Evolutionary conservation across 1,139 yeast species (phyloP).

Genomic region (Debaryomycetaceae sp.): DNA sequence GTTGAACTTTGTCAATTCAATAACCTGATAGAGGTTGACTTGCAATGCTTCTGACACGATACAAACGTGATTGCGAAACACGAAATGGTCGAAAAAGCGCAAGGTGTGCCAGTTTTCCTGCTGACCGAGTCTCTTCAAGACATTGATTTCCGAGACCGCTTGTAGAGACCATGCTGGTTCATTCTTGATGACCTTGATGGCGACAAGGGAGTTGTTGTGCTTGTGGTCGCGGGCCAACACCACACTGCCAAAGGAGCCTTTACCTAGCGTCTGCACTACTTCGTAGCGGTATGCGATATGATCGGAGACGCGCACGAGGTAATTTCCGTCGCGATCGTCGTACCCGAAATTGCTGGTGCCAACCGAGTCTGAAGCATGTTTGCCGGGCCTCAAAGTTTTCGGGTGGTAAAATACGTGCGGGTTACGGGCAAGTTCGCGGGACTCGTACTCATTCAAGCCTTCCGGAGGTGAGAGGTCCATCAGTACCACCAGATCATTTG

Average conservation of each 20-base stretch:
- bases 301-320: constrained; percentile 46
- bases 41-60: constrained; percentile 67
- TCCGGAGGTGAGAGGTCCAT: no score
- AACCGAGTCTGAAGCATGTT: no score
- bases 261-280: constrained; percentile 50
- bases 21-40: constrained; percentile 53
- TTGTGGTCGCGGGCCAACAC: constrained; percentile 63
- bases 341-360: constrained; percentile 66
- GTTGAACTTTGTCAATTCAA: constrained; percentile 48
- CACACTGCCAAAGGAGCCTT: constrained; percentile 81
- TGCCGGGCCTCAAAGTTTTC: no score
- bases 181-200: constrained; percentile 69
- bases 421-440: constrained; percentile 38
- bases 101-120: constrained; percentile 22
- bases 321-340: constrained; percentile 62
- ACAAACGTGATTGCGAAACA: constrained; percentile 76
- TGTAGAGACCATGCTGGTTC: constrained; percentile 68
- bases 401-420: constrained; percentile 31
- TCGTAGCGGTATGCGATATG: constrained; percentile 73
- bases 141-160: constrained; percentile 68
- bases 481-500: no score
- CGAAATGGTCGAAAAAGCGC: constrained; percentile 58
- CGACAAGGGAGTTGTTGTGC: constrained; percentile 34
- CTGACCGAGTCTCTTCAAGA: constrained; percentile 38
- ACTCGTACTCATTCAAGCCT: constrained; percentile 44